Conservation (phyloP, 441 rosid species). For the Rhodomyrtus psidioides region DNA sequence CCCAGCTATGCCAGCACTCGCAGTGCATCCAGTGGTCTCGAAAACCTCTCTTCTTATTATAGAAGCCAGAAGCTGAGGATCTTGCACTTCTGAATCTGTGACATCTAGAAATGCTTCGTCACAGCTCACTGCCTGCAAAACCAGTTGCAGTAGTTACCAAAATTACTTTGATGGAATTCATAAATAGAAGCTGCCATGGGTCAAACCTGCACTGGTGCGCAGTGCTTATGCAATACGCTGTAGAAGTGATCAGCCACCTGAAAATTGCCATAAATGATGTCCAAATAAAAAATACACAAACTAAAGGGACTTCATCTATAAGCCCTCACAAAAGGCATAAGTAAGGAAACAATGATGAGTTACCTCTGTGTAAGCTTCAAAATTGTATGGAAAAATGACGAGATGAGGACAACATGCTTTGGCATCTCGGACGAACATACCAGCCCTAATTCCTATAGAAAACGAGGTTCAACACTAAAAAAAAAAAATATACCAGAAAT, state of each 20-base stretch:
- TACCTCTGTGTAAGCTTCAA: slow-evolving; percentile 89
- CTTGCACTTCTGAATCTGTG: slow-evolving; percentile 36
- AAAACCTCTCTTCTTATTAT: slow-evolving; percentile 67
- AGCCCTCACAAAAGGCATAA: neutral
- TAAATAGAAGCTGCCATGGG: slow-evolving; percentile 3
- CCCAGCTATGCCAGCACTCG: slow-evolving; percentile 82
- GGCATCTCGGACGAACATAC: slow-evolving; percentile 93
- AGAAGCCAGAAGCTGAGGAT: slow-evolving; percentile 61
- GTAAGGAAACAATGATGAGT: neutral
- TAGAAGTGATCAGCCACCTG: slow-evolving; percentile 96
- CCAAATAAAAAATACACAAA: neutral
- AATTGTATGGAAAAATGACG: slow-evolving; percentile 79
- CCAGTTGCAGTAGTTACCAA: slow-evolving; percentile 7
- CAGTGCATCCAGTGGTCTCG: slow-evolving; percentile 80
- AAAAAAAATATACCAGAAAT: neutral
- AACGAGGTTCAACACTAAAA: slow-evolving; percentile 3
- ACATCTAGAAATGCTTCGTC: slow-evolving; percentile 94
- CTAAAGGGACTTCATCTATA: neutral
- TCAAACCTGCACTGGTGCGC: slow-evolving; percentile 75
- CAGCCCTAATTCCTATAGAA: slow-evolving; percentile 67
- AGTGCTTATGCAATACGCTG: slow-evolving; percentile 72
- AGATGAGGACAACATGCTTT: slow-evolving; percentile 84
- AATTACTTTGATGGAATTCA: neutral
- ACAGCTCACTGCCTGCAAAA: slow-evolving; percentile 79
- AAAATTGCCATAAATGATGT: slow-evolving; percentile 8